Evolutionary conservation across 106 monocot genomes (phyloP).

Genomic region (Triglochin maritima): DNA sequence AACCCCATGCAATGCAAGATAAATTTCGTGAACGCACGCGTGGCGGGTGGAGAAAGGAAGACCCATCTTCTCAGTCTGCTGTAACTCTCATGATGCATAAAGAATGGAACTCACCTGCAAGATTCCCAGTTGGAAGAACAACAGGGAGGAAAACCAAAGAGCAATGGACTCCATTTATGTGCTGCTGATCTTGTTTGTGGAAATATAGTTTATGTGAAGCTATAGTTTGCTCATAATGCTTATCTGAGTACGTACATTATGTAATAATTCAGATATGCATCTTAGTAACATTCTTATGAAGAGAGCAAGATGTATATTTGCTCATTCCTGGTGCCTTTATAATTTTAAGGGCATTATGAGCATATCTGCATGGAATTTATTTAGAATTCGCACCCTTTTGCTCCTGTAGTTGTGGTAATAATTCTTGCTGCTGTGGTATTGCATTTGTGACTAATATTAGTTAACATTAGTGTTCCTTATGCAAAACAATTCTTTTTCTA

Average conservation of each 20-base stretch:
- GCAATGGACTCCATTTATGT: constrained; percentile 10
- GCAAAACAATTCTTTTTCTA: too few relatives aligned
- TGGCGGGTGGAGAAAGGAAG: background rate
- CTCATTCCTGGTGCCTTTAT: too few relatives aligned
- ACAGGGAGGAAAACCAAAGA: constrained; percentile 17
- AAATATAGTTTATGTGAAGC: background rate
- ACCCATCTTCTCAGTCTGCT: background rate
- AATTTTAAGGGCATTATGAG: too few relatives aligned
- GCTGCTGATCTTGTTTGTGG: background rate
- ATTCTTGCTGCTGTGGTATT: too few relatives aligned
- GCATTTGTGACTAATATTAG: too few relatives aligned
- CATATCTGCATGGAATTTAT: too few relatives aligned
- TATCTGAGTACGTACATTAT: background rate
- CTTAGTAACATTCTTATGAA: background rate
- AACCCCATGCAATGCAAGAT: background rate
- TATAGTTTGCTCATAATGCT: background rate
- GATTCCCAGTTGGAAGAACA: constrained; percentile 16
- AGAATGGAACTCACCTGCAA: constrained; percentile 49
- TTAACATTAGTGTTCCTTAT: too few relatives aligned
- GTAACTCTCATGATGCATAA: constrained; percentile 7
- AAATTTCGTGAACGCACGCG: background rate
- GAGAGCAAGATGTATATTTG: too few relatives aligned
- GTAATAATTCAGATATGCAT: background rate
- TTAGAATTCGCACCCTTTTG: too few relatives aligned
- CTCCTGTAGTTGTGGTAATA: too few relatives aligned